These are phyloP conservation scores for Russula ochroleuca DNA, from an alignment of 768 basidiomycete species.

Conservation along the genomic window DNA sequence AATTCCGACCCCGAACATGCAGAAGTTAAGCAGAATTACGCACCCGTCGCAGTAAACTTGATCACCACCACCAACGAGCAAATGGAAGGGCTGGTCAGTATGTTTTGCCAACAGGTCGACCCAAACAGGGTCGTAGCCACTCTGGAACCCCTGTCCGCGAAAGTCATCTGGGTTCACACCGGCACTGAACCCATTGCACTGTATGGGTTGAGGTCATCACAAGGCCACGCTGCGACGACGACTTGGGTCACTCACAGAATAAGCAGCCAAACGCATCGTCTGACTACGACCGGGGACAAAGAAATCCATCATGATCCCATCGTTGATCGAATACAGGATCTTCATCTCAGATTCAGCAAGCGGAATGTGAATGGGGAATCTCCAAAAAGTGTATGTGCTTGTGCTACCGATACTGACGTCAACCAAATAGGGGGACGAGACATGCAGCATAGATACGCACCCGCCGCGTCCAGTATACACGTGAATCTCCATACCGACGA, in stretches of 20 bases:
- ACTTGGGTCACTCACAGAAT: conserved; percentile 56
- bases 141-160: conserved; percentile 71
- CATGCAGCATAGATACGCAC: conserved; percentile 31
- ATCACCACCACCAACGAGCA: conserved; percentile 91
- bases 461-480: conserved; percentile 57
- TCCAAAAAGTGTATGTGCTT: conserved; percentile 91
- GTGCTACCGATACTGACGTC: conserved; percentile 46
- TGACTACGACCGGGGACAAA: conserved; percentile 73
- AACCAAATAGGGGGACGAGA: neutral
- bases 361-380: conserved; percentile 83
- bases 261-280: conserved; percentile 91
- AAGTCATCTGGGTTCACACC: conserved; percentile 90
- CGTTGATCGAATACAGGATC: conserved; percentile 78
- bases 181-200: conserved; percentile 87
- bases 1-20: neutral
- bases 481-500: conserved; percentile 62
- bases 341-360: conserved; percentile 66
- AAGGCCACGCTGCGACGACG: neutral
- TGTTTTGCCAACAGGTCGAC: conserved; percentile 83
- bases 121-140: conserved; percentile 91
- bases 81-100: conserved; percentile 75
- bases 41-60: conserved; percentile 88
- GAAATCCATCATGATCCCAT: conserved; percentile 72
- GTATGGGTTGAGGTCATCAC: conserved; percentile 8
- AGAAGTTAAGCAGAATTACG: conserved; percentile 29